A percentile compares a stretch with the other conserved stretches of the same genome.
phyloP scores from a whole-genome alignment of 495 filamentous ascomycete genomes.

The Darksidea phi region DNA sequence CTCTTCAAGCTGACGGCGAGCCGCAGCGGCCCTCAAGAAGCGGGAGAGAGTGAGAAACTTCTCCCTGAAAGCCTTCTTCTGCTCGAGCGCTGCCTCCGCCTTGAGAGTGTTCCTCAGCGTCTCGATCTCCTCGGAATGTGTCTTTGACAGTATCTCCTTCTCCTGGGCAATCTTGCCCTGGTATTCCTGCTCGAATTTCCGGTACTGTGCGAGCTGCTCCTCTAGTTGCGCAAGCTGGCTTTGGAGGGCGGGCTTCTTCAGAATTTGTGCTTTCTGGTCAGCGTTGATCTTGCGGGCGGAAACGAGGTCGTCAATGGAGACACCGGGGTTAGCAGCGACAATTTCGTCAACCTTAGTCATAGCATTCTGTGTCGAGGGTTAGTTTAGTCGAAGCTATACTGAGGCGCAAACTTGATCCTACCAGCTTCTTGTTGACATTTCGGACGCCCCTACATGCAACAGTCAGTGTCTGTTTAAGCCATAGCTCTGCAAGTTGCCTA shows the following conservation, averaged over 20 bases:
- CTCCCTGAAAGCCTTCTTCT: slow-evolving; percentile 53
- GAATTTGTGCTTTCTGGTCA: slow-evolving; percentile 84
- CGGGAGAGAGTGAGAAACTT: slow-evolving; percentile 46
- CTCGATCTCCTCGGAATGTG: slow-evolving; percentile 67
- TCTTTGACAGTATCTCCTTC: slow-evolving; percentile 69
- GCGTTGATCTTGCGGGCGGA: slow-evolving; percentile 78
- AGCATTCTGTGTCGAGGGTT: slow-evolving; percentile 57
- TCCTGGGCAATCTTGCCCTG: slow-evolving; percentile 64
- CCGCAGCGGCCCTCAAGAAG: slow-evolving; percentile 54
- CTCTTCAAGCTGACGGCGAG: slow-evolving; percentile 59
- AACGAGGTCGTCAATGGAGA: slow-evolving; percentile 82
- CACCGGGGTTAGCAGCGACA: slow-evolving; percentile 70
- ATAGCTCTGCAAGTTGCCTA: slow-evolving; percentile 46
- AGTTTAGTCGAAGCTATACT: slow-evolving; percentile 11
- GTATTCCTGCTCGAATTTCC: slow-evolving; percentile 77
- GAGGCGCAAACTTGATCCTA: slow-evolving; percentile 48
- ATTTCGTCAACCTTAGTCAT: slow-evolving; percentile 76
- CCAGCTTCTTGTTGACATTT: slow-evolving; percentile 83
- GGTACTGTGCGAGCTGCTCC: slow-evolving; percentile 80
- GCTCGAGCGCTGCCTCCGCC: slow-evolving; percentile 59
- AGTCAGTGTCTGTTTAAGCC: slow-evolving; percentile 2
- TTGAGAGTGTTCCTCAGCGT: slow-evolving; percentile 57
- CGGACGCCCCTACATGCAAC: slow-evolving; percentile 67
- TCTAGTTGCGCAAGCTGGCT: slow-evolving; percentile 70
- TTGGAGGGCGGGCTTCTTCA: slow-evolving; percentile 87